phyloP scores from a whole-genome alignment of 306 rosid genomes.

The Spatholobus suberectus region DNA sequence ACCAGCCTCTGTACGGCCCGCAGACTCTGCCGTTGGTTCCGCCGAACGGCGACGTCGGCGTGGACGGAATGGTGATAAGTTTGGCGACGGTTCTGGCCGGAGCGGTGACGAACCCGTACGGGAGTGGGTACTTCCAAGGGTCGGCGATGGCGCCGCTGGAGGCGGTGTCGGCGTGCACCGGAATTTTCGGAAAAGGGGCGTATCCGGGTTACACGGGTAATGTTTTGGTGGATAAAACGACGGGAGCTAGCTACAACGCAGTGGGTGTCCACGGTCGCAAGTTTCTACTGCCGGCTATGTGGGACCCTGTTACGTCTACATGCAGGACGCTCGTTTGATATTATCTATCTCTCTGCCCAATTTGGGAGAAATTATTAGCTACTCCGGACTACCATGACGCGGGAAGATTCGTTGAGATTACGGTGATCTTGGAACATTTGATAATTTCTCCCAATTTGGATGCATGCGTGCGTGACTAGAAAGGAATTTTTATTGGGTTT shows the following conservation, averaged over 20 bases:
- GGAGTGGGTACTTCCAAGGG: conserved; percentile 35
- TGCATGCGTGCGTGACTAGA: neutral
- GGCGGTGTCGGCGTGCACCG: conserved; percentile 48
- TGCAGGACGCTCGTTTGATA: conserved; percentile 48
- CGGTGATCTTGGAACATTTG: no score
- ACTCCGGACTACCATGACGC: no score
- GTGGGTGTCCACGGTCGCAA: conserved; percentile 43
- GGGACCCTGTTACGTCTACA: conserved; percentile 57
- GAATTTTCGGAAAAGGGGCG: conserved; percentile 42
- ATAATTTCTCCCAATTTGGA: no score
- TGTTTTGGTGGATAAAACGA: conserved; percentile 34
- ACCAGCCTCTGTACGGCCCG: conserved; percentile 32
- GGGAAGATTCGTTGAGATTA: no score
- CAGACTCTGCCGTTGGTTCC: conserved; percentile 25
- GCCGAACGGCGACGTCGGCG: conserved; percentile 41
- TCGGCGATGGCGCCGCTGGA: conserved; percentile 38
- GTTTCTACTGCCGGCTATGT: conserved; percentile 56
- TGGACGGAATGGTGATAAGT: conserved; percentile 43
- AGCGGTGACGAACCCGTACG: conserved; percentile 40
- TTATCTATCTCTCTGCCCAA: no score
- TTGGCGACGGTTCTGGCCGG: conserved; percentile 47
- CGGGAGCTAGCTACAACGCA: conserved; percentile 54
- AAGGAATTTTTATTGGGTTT: neutral
- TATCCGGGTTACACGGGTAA: conserved; percentile 45
- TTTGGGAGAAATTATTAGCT: no score